Conservation (phyloP, 495 filamentous ascomycete genomes). For the Corynascus novoguineensis region DNA sequence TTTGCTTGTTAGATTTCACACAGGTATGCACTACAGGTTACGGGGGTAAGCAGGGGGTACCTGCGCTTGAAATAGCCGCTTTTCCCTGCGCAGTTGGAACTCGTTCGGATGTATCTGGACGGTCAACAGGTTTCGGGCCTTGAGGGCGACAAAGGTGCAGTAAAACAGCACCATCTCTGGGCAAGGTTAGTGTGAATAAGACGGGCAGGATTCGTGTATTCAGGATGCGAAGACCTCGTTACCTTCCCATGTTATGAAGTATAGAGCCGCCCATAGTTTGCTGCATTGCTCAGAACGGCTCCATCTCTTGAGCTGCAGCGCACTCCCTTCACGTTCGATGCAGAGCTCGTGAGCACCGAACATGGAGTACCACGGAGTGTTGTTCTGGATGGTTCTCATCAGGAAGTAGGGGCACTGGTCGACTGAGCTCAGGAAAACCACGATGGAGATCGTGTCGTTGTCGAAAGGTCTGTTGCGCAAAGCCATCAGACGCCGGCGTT, state of each 20-base stretch:
- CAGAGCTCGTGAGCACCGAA: conserved; percentile 47
- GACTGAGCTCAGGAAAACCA: conserved; percentile 38
- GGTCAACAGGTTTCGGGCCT: conserved; percentile 57
- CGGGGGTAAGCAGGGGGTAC: conserved; percentile 17
- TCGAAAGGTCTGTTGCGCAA: conserved; percentile 41
- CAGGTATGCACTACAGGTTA: not conserved
- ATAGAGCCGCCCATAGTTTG: conserved; percentile 48
- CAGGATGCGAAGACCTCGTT: not conserved
- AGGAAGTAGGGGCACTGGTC: conserved; percentile 41
- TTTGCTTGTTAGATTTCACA: not conserved
- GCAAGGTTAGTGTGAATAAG: not conserved
- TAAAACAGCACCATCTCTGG: conserved; percentile 72
- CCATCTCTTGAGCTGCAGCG: conserved; percentile 47
- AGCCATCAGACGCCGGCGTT: not conserved
- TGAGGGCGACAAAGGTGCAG: conserved; percentile 68
- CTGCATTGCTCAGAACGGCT: conserved; percentile 37
- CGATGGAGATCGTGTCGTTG: conserved; percentile 46
- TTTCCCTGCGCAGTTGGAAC: conserved; percentile 57
- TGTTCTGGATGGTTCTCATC: conserved; percentile 35
- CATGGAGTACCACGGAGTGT: conserved; percentile 41
- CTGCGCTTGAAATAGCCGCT: conserved; percentile 65
- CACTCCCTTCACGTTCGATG: conserved; percentile 42
- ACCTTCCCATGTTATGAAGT: conserved; percentile 55
- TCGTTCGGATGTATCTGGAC: conserved; percentile 51
- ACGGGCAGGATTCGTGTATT: not conserved